Evolutionary conservation across 2,329 filamentous ascomycete species (phyloP), one percentile per base, ranked within the genome.

Genomic region (Aspergillus sp.): DNA sequence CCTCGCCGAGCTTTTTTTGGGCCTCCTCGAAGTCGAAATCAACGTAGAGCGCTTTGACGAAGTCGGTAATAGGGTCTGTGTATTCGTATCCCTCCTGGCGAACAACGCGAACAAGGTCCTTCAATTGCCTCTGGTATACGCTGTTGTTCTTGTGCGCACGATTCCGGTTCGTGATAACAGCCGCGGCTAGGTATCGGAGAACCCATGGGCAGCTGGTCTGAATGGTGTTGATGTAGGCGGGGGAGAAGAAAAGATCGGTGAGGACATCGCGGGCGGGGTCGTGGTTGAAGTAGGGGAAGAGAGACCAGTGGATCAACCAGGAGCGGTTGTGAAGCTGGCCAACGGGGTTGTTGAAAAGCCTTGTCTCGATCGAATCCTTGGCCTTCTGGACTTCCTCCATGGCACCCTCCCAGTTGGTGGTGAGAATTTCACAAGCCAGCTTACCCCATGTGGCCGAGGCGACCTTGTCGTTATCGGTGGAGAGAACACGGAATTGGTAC

Each of bases 251-350:
- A 75, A 98, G 87, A 69, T 99, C 95, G 72, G 95, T 91, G 69
- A 99, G 85, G 67, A 87, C 86, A 73, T 99, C 95, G 71, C 93
- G 91, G 58, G 91, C 91, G 65, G 87, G 84, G 71, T 98, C 93
- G 81, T 91, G 89, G 87, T 99, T 98, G 86, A 98, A 99, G 81
- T 97, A 93, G 62, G 95, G 93, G 86, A 98, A 99, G 61, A 99
- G 88, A 46, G 91, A 88, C 93, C 95, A 99, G 89, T 99, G 95
- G 70, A 96, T 90, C 70, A 99, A 84, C 91, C 93, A 96, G 58
- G 93, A 96, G 73, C 95, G 91, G 84, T 97, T 93, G 76, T 93
- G 89, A 62, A 99, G 89, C 81, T 99, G 95, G 60, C 90, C 93
- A 64, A 97, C 86, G 27, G 93, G 90, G 83, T 96, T 97, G 84